These are phyloP conservation scores for Eucalyptus erythrocorys DNA, from an alignment of 345 rosid genomes.

Conservation along the genomic window DNA sequence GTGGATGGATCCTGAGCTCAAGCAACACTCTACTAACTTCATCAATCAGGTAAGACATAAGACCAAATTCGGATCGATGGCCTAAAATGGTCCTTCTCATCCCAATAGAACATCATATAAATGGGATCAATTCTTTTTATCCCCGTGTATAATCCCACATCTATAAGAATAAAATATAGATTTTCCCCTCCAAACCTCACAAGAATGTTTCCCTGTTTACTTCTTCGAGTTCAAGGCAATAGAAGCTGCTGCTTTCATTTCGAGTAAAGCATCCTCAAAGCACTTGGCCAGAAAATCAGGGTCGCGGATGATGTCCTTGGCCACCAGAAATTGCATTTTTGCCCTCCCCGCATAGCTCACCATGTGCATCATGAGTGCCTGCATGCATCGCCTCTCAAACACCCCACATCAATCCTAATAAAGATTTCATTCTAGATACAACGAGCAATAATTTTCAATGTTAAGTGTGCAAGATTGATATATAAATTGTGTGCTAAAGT, in stretches of 20 bases:
- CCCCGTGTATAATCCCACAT: not conserved
- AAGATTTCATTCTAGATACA: too few relatives aligned
- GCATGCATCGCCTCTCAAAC: too few relatives aligned
- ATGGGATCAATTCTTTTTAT: not conserved
- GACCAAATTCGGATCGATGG: fast-evolving
- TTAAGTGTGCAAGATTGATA: too few relatives aligned
- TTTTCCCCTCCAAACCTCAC: not conserved
- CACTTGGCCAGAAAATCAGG: conserved; percentile 53
- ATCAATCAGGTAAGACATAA: not conserved
- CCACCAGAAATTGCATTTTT: conserved; percentile 51
- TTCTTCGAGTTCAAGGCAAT: not conserved
- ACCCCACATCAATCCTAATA: not conserved
- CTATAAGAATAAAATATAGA: not conserved
- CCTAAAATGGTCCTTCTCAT: not conserved
- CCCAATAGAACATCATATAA: not conserved
- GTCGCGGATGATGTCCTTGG: conserved; percentile 53
- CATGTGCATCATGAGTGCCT: conserved; percentile 46
- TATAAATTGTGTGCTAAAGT: too few relatives aligned
- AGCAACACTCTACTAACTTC: not conserved
- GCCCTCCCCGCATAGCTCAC: conserved; percentile 52
- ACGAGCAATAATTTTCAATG: too few relatives aligned
- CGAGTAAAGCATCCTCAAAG: conserved; percentile 39
- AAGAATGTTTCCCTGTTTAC: not conserved
- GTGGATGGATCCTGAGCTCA: fast-evolving
- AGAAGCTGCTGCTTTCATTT: conserved; percentile 42